Evolutionary conservation across 1,139 yeast species (phyloP), one percentile per base, ranked within the genome.

Genomic region (Kurtzmaniella quercitrusa): DNA sequence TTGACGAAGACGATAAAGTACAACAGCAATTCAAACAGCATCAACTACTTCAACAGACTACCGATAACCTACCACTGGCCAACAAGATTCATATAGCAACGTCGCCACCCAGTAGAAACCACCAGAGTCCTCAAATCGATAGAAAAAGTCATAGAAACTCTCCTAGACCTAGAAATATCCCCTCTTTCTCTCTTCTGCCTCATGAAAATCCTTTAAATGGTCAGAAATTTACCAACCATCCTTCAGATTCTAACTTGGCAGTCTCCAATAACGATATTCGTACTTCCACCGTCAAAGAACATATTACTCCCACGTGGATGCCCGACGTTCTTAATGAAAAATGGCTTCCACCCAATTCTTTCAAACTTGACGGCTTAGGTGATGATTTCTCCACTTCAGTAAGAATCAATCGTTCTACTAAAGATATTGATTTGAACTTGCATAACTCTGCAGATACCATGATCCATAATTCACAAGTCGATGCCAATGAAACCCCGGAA

Each of bases 241-340:
- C 34, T n/a, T 29, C 34, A 31, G 31, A 27, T 12, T 12, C 5
- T 4, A 27, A 27, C 14, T 10, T 27, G 31, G 31, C 14, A 7
- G 29, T 12, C 41, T 14, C 16, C 5, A 12, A 6, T 15, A 27
- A 27, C 31, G 38, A 36, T 3, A 19, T 44, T 37, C 38, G 45
- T 9, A 19, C 38, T 12, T 36, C 38, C 23, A 19, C 38, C 2
- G 25, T 19, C 19, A 19, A 49, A 6, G 43, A 46, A 10, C 56
- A 63, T 42, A 50, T 55, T 6, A 70, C 76, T 1, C 76, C 77
- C 0, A 66, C 65, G 25, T 72, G 77, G 77, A 71, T 73, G 76
- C 77, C 77, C 0, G 48, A 61, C 6, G 75, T 60, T 40, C 58
- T 73, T 42, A 56, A 58, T 36, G 75, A 65, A 14, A 62, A 62